Evolutionary conservation across 495 filamentous ascomycete species (phyloP).

Genomic region (Annulohypoxylon bovei): DNA sequence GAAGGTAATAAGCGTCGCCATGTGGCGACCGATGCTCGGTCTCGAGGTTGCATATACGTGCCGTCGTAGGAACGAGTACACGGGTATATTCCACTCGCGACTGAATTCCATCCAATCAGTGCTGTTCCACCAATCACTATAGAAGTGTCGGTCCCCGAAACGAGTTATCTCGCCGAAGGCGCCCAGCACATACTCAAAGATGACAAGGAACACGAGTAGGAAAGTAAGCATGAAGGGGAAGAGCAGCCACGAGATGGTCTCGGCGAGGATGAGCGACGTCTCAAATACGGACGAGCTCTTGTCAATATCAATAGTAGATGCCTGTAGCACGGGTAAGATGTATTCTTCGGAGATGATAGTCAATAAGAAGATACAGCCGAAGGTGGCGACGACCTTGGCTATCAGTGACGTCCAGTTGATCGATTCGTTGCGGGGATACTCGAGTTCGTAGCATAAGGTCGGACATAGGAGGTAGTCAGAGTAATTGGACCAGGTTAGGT

Average conservation of each 20-base stretch:
- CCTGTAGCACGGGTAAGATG: slow-evolving; percentile 86
- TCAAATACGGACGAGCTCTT: slow-evolving; percentile 67
- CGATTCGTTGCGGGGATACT: slow-evolving; percentile 83
- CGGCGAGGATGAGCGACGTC: slow-evolving; percentile 79
- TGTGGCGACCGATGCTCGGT: slow-evolving; percentile 75
- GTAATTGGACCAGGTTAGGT: slow-evolving; percentile 84
- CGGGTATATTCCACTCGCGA: slow-evolving; percentile 96
- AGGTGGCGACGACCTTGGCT: slow-evolving; percentile 87
- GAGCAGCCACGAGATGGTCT: slow-evolving; percentile 91
- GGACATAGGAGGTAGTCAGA: slow-evolving; percentile 90
- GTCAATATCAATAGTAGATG: slow-evolving; percentile 75
- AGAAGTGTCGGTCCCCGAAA: slow-evolving; percentile 95
- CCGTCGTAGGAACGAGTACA: slow-evolving; percentile 95
- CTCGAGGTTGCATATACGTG: slow-evolving; percentile 90
- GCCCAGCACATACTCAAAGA: slow-evolving; percentile 96
- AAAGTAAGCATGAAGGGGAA: slow-evolving; percentile 99
- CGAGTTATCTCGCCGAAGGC: slow-evolving; percentile 94
- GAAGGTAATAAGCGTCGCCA: slow-evolving; percentile 92
- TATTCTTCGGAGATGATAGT: slow-evolving; percentile 94
- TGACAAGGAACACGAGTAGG: slow-evolving; percentile 92
- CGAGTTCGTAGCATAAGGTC: slow-evolving; percentile 96
- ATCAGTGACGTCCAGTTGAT: slow-evolving; percentile 84
- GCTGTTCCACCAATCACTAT: slow-evolving; percentile 95
- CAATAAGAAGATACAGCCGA: slow-evolving; percentile 95
- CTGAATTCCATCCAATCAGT: slow-evolving; percentile 96